Evolutionary conservation across 2,329 filamentous ascomycete genomes (phyloP).

Genomic region (Aspergillus novoparasiticus): DNA sequence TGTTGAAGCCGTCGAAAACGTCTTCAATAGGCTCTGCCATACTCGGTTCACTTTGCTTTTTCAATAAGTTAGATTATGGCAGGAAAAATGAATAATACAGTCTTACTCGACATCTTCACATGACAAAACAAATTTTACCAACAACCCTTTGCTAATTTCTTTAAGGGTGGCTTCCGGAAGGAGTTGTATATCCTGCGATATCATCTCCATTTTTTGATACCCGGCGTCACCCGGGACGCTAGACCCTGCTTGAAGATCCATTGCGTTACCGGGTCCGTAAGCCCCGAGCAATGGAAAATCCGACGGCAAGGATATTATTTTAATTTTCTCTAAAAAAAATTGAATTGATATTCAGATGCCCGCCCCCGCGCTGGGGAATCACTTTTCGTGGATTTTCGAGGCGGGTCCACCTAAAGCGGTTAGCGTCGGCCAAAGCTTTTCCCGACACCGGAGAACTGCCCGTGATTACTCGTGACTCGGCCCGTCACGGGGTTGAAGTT

Average conservation of each 20-base stretch:
- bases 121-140: conserved; percentile 36
- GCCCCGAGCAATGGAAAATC: conserved; percentile 11
- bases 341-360: conserved; percentile 18
- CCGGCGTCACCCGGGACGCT: conserved; percentile 15
- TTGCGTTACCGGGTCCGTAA: conserved; percentile 22
- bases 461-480: conserved; percentile 6
- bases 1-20: conserved; percentile 42
- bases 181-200: conserved; percentile 38
- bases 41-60: conserved; percentile 36
- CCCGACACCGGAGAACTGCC: conserved; percentile 17
- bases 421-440: conserved; percentile 31
- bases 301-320: background rate
- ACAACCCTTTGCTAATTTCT: conserved; percentile 37
- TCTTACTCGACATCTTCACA: conserved; percentile 39
- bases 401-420: conserved; percentile 25
- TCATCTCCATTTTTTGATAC: conserved; percentile 32
- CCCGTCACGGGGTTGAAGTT: conserved; percentile 44
- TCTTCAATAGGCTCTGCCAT: conserved; percentile 45
- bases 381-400: conserved; percentile 32
- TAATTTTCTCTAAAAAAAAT: conserved; percentile 2
- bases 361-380: conserved; percentile 30
- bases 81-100: conserved; percentile 9
- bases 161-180: conserved; percentile 37
- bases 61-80: conserved; percentile 5
- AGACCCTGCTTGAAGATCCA: conserved; percentile 25